Base-by-base conservation (phyloP, 805 yeast genomes). In the Candida namnaoensis region DNA sequence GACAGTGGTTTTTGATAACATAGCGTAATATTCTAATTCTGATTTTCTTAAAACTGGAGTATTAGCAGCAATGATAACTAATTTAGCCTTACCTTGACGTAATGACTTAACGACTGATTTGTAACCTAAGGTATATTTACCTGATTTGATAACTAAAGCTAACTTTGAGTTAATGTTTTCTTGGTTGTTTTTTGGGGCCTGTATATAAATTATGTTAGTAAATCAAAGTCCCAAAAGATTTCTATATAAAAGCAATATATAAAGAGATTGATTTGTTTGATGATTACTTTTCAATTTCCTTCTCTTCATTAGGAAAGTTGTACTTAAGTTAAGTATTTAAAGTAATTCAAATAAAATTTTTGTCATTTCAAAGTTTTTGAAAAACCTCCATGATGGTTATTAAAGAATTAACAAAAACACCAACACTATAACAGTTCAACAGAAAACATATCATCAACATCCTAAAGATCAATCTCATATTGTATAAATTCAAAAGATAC, bases 11-110 rank as follows among this genome's bases (percentile, higher is more conserved):
- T 90, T 91, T 71, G 98, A 85, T 72, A 93, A 84, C 99, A 93
- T 91, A 67, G 98, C 97, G 88, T 93, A 93, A 84, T 93, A 93
- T 82, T 93, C 99, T 72, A 93, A 82, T 83, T 93, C 99, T 61
- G 98, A 88, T 80, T 93, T 91, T 84, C 98, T 91, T 74, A 93
- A 85, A 65, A 91, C 95, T 77, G 99, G 99, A 66, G 98, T 93
- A 93, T 93, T 93, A 70, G 95, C 93, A 65, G 99, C 96, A 66
- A 93, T 81, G 77, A 93, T 84, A 69, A 93, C 77, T 72, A 93
- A 82, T 87, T 93, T 93, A 62, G 99, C 95, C 82, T 91, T 91
- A 69, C 96, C 97, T 72, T 87, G 87, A 80, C 99, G 90, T 71
- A 93, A 80, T 61, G 98, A 76, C 87, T 93, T 93, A 73, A 93